Conservation (phyloP, 2,329 filamentous ascomycete genomes). For the Clonostachys solani region DNA sequence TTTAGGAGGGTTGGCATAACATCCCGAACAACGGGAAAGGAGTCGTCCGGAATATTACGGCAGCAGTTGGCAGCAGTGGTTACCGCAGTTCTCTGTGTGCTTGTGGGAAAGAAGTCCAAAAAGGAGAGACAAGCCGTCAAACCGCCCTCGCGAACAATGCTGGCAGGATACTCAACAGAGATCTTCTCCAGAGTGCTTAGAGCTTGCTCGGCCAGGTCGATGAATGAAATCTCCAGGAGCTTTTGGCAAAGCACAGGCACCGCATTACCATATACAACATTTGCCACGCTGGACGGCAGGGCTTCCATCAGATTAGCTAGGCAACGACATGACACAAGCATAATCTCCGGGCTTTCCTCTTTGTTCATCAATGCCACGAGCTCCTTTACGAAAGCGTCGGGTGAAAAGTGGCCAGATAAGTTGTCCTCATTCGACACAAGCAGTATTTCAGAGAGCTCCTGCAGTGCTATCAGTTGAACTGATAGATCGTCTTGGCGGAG, state of each 20-base stretch:
- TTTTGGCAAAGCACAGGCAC: conserved; percentile 95
- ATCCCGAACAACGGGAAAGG: conserved; percentile 84
- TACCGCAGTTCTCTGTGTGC: conserved; percentile 92
- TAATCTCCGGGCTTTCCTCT: conserved; percentile 93
- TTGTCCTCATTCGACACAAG: conserved; percentile 97
- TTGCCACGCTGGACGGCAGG: conserved; percentile 84
- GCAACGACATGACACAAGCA: conserved; percentile 93
- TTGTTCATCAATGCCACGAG: conserved; percentile 89
- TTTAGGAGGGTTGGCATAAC: conserved; percentile 95
- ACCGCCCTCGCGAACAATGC: conserved; percentile 93
- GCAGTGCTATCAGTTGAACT: conserved; percentile 84
- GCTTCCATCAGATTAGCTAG: conserved; percentile 98
- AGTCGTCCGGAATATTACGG: conserved; percentile 91
- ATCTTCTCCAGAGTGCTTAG: conserved; percentile 97
- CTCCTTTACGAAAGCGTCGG: conserved; percentile 93
- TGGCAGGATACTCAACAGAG: conserved; percentile 89
- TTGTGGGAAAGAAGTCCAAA: conserved; percentile 95
- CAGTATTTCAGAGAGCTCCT: conserved; percentile 89
- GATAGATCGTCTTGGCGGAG: conserved; percentile 84
- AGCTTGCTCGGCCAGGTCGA: conserved; percentile 95
- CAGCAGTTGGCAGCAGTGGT: conserved; percentile 98
- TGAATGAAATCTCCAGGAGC: conserved; percentile 91
- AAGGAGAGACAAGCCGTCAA: conserved; percentile 94
- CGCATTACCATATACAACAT: conserved; percentile 95
- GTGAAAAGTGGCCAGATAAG: conserved; percentile 88